Evolutionary conservation across 1,139 yeast genomes (phyloP).

Genomic region (Debaryomyces nepalensis): DNA sequence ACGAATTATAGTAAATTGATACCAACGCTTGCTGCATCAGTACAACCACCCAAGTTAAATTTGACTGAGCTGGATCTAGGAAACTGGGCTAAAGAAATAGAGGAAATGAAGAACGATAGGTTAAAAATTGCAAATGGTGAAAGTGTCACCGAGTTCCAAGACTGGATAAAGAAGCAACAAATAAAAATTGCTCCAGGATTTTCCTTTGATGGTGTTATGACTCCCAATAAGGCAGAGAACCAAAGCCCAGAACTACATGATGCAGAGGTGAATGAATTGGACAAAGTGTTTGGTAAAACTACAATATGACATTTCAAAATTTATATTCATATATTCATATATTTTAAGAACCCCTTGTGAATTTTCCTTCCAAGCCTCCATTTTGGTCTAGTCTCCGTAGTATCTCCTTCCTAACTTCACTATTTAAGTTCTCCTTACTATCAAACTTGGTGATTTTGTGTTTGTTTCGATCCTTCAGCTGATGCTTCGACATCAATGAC

Average conservation of each 20-base stretch:
- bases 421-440: conserved; percentile 18
- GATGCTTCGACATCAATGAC: conserved; percentile 19
- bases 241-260: conserved; percentile 9
- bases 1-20: conserved; percentile 51
- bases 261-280: conserved; percentile 31
- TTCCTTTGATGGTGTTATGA: conserved; percentile 36
- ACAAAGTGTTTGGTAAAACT: conserved; percentile 33
- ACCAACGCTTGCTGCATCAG: conserved; percentile 38
- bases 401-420: conserved; percentile 22
- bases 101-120: conserved; percentile 20
- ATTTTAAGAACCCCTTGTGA: conserved; percentile 15
- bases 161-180: conserved; percentile 43
- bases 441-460: conserved; percentile 19
- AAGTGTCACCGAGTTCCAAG: conserved; percentile 25
- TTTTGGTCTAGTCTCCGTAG: conserved; percentile 18
- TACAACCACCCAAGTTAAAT: conserved; percentile 46
- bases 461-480: conserved; percentile 14
- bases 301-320: conserved; percentile 16
- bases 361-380: conserved; percentile 20
- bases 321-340: conserved; percentile 1
- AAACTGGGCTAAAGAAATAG: conserved; percentile 36
- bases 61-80: conserved; percentile 32
- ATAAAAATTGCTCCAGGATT: conserved; percentile 50
- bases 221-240: conserved; percentile 28
- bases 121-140: conserved; percentile 19